Percentiles rank a stretch among this genome's conserved stretches.
Evolutionary conservation across 176 grass and related monocot genomes (phyloP).

Genomic region (Carex pumila): DNA sequence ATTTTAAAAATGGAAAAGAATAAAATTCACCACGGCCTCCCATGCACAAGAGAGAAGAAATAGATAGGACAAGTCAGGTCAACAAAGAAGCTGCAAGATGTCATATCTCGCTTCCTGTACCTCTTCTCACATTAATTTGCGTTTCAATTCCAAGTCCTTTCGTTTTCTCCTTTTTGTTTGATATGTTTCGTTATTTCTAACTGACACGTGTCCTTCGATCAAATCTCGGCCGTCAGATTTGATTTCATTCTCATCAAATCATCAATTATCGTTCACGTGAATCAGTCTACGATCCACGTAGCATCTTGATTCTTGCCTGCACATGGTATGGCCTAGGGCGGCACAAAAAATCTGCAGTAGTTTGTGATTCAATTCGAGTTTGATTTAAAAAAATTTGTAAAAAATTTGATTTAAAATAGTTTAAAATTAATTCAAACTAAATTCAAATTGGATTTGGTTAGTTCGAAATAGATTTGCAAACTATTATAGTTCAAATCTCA

Average conservation of each 20-base stretch:
- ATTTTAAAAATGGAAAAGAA: not conserved
- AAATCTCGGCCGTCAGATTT: not conserved
- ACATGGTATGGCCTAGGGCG: not conserved
- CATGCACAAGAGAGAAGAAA: not conserved
- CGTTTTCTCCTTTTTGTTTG: not conserved
- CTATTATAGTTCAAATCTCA: no score
- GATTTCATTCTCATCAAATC: not conserved
- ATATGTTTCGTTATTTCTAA: not conserved
- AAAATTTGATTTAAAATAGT: no score
- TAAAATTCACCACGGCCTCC: slow-evolving; percentile 10
- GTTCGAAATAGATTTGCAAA: no score
- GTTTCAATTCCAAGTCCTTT: not conserved
- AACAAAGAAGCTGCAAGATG: slow-evolving; percentile 23
- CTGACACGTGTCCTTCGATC: not conserved
- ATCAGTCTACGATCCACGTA: not conserved
- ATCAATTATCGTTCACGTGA: no score
- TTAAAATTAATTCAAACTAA: no score
- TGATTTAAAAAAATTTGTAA: no score
- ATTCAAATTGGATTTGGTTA: no score
- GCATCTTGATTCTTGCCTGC: not conserved
- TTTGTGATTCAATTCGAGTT: no score
- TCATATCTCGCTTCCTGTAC: slow-evolving; percentile 22
- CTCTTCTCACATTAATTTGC: not conserved
- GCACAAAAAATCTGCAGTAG: no score
- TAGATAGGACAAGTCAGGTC: slow-evolving; percentile 23